Evolutionary conservation across 2,329 filamentous ascomycete genomes (phyloP).

Genomic region (Aquanectria penicillioides): DNA sequence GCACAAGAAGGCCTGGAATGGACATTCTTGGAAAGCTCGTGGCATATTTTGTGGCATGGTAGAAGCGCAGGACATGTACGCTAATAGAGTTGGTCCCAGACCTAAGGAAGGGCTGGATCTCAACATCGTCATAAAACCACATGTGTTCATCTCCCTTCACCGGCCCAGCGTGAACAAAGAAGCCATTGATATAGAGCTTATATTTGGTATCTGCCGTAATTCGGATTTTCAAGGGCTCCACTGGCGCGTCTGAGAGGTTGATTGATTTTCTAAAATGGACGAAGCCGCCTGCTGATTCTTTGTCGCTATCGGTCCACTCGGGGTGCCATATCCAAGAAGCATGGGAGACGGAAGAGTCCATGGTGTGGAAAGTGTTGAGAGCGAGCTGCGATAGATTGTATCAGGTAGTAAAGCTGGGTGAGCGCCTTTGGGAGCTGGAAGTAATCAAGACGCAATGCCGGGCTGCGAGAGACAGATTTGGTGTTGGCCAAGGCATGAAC

Average conservation of each 20-base stretch:
- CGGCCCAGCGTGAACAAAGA: slow-evolving; percentile 26
- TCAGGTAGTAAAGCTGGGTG: too few species aligned
- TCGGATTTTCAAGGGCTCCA: slow-evolving; percentile 15
- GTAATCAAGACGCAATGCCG: too few species aligned
- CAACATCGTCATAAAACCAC: slow-evolving; percentile 37
- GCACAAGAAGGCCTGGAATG: neutral
- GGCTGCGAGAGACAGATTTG: too few species aligned
- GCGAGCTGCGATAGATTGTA: too few species aligned
- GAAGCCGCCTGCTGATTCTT: slow-evolving; percentile 19
- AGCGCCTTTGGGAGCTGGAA: too few species aligned
- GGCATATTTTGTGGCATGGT: slow-evolving; percentile 21
- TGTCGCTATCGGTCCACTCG: neutral
- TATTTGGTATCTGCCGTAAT: slow-evolving; percentile 38
- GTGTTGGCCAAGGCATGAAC: too few species aligned
- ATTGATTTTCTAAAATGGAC: slow-evolving; percentile 27
- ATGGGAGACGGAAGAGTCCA: too few species aligned
- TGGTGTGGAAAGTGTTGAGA: too few species aligned
- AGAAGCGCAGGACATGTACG: slow-evolving; percentile 32
- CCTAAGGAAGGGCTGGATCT: slow-evolving; percentile 29
- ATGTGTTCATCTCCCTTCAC: slow-evolving; percentile 33
- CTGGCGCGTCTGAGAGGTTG: neutral
- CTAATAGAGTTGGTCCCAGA: slow-evolving; percentile 25
- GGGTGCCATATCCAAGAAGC: slow-evolving; percentile 8
- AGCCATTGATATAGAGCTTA: slow-evolving; percentile 32
- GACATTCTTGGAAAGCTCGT: slow-evolving; percentile 27